These are phyloP conservation scores for Choanephora cucurbitarum DNA, from an alignment of 371 early-diverging fungal species.

Conservation along the genomic window DNA sequence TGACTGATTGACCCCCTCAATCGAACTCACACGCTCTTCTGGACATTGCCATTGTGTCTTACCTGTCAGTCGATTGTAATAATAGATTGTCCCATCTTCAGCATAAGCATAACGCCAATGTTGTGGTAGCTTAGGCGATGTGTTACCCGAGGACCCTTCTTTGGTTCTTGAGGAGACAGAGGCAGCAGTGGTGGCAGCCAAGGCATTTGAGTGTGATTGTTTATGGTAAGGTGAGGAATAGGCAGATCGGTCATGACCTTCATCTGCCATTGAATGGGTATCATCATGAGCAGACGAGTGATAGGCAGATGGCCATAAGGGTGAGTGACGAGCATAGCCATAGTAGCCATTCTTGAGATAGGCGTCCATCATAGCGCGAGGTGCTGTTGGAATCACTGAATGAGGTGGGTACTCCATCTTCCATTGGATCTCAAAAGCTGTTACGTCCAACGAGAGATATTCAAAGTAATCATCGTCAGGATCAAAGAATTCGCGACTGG, in stretches of 20 bases:
- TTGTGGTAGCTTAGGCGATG: slow-evolving; percentile 24
- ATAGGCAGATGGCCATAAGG: not conserved
- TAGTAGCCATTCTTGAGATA: slow-evolving; percentile 25
- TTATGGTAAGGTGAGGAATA: not conserved
- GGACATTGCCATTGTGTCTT: slow-evolving; percentile 44
- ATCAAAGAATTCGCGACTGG: slow-evolving; percentile 37
- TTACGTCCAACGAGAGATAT: slow-evolving; percentile 27
- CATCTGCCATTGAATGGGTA: slow-evolving; percentile 3
- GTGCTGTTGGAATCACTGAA: slow-evolving; percentile 33
- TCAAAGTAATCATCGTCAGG: slow-evolving; percentile 40
- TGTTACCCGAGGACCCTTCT: not conserved
- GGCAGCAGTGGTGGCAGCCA: not conserved
- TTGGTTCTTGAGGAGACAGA: slow-evolving; percentile 5
- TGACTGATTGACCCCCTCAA: slow-evolving; percentile 40
- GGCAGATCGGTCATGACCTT: not conserved
- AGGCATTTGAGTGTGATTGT: not conserved
- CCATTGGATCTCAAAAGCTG: slow-evolving; percentile 24
- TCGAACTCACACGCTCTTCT: slow-evolving; percentile 32
- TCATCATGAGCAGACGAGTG: not conserved
- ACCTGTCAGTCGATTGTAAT: slow-evolving; percentile 36
- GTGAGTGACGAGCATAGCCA: slow-evolving; percentile 16
- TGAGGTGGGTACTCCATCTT: slow-evolving; percentile 31
- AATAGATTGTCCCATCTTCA: slow-evolving; percentile 39
- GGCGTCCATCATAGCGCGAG: slow-evolving; percentile 38
- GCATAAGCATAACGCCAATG: slow-evolving; percentile 34